phyloP scores from a whole-genome alignment of 345 rosid genomes.

The Alliaria petiolata region DNA sequence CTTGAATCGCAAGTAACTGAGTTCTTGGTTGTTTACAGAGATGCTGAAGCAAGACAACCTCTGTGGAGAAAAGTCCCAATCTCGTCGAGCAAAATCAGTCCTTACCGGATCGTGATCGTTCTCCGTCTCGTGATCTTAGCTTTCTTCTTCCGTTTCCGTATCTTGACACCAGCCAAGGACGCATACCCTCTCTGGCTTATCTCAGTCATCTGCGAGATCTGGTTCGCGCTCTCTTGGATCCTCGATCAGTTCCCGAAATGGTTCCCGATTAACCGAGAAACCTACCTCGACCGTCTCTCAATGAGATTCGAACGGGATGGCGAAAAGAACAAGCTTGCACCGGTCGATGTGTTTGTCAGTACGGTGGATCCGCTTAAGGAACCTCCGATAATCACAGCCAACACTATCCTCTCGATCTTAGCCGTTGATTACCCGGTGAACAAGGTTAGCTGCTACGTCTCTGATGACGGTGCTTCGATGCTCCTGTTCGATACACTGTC shows the following conservation, averaged over 20 bases:
- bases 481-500: conserved; percentile 79
- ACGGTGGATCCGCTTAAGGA: conserved; percentile 98
- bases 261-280: conserved; percentile 84
- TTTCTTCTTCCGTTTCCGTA: conserved; percentile 89
- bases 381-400: conserved; percentile 95
- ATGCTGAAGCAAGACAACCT: conserved; percentile 97
- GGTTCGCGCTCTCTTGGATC: conserved; percentile 97
- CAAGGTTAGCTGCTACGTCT: conserved; percentile 88
- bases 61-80: conserved; percentile 87
- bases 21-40: conserved; percentile 41
- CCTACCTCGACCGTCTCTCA: conserved; percentile 86
- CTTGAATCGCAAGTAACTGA: conserved; percentile 21
- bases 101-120: conserved; percentile 91
- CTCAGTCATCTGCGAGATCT: conserved; percentile 89
- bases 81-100: conserved; percentile 83
- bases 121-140: conserved; percentile 67
- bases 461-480: conserved; percentile 98
- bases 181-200: conserved; percentile 91
- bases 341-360: conserved; percentile 87
- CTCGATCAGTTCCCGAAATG: conserved; percentile 99
- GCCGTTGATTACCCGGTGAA: conserved; percentile 81
- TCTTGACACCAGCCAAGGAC: conserved; percentile 82
- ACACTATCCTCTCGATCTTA: conserved; percentile 82
- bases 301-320: conserved; percentile 85
- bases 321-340: conserved; percentile 66